Conservation (phyloP, 202 grass and related monocot species). For the Saccharum hybrid region DNA sequence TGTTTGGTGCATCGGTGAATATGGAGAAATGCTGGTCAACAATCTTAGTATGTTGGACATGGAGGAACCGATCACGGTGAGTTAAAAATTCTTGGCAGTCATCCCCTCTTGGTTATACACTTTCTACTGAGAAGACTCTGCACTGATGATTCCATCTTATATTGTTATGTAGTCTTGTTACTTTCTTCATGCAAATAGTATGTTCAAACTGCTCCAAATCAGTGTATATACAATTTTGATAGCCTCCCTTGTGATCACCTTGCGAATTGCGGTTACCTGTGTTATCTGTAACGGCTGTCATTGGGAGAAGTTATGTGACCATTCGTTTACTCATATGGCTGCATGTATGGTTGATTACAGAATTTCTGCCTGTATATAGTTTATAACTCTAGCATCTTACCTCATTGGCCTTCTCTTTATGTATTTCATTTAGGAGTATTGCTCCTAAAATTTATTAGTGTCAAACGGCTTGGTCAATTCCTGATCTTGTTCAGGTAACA, state of each 20-base stretch:
- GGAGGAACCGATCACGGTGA: conserved; percentile 90
- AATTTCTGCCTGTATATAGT: conserved; percentile 10
- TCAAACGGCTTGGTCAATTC: conserved; percentile 42
- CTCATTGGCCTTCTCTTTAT: conserved; percentile 32
- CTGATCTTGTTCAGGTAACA: conserved; percentile 79
- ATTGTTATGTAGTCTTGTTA: conserved; percentile 26
- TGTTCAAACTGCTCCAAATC: conserved; percentile 19
- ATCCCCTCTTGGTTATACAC: conserved; percentile 26
- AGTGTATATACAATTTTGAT: conserved; percentile 31
- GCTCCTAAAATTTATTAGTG: conserved; percentile 28
- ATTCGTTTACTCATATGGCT: not conserved
- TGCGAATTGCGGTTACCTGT: conserved; percentile 1
- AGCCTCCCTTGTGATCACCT: conserved; percentile 8
- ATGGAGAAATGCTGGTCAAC: conserved; percentile 98
- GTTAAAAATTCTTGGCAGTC: conserved; percentile 40
- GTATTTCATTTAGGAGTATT: conserved; percentile 25
- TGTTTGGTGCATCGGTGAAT: conserved; percentile 99
- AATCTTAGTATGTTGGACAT: conserved; percentile 73
- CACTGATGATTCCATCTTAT: not conserved
- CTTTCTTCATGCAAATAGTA: not conserved
- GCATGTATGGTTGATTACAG: conserved; percentile 17
- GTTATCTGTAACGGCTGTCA: conserved; percentile 14
- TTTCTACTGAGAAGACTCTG: conserved; percentile 12
- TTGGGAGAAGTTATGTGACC: conserved; percentile 8
- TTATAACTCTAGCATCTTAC: conserved; percentile 19